Percentiles rank a stretch among this genome's conserved stretches.
phyloP scores from a whole-genome alignment of 208 protist genomes.

The Trypanosoma boissoni region DNA sequence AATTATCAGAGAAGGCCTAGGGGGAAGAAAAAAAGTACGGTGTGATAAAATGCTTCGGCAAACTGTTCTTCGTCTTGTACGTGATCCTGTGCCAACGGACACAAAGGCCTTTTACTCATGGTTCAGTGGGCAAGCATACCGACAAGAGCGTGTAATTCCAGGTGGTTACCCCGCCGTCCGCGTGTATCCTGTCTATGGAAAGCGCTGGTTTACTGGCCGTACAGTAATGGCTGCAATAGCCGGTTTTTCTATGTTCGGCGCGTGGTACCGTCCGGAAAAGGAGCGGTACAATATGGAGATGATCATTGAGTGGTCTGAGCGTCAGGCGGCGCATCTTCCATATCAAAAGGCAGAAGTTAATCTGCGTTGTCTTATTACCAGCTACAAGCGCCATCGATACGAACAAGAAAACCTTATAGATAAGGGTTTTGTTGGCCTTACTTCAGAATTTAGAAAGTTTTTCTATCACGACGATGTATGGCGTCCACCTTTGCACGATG shows the following conservation, averaged over 20 bases:
- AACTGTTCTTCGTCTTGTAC: slow-evolving; percentile 57
- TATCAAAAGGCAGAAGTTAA: slow-evolving; percentile 89
- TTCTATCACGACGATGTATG: slow-evolving; percentile 93
- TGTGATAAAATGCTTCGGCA: slow-evolving; percentile 73
- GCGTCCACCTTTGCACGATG: slow-evolving; percentile 82
- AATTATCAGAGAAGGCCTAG: too few species aligned
- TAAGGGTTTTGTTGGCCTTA: slow-evolving; percentile 90
- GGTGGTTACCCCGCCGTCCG: slow-evolving; percentile 85
- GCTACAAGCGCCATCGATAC: slow-evolving; percentile 86
- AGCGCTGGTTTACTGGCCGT: slow-evolving; percentile 87
- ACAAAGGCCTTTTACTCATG: slow-evolving; percentile 89
- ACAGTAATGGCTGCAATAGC: slow-evolving; percentile 82
- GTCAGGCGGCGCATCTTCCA: slow-evolving; percentile 74
- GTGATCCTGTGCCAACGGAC: slow-evolving; percentile 82
- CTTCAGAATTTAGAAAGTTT: slow-evolving; percentile 89
- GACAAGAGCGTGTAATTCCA: slow-evolving; percentile 84
- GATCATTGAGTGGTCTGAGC: slow-evolving; percentile 84
- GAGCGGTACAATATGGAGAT: slow-evolving; percentile 91
- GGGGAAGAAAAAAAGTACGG: neutral
- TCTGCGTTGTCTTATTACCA: slow-evolving; percentile 68
- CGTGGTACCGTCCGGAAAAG: slow-evolving; percentile 80
- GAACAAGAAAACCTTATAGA: slow-evolving; percentile 89
- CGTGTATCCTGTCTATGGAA: slow-evolving; percentile 89
- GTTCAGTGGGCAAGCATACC: slow-evolving; percentile 90
- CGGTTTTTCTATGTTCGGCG: slow-evolving; percentile 84